Evolutionary conservation across 257 asterid genomes (phyloP).

Genomic region (Schizonepeta tenuifolia): DNA sequence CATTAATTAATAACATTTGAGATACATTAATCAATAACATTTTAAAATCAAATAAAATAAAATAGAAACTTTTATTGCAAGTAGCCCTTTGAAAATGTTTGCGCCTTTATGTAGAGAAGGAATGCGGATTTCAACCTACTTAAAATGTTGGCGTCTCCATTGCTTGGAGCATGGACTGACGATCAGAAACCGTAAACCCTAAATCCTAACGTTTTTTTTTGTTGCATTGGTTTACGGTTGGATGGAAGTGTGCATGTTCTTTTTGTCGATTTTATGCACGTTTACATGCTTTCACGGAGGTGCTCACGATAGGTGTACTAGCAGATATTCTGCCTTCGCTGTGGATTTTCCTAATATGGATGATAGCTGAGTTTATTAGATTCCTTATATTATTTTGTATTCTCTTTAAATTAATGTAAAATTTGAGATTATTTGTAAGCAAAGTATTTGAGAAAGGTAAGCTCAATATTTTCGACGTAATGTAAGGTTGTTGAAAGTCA

Average conservation of each 20-base stretch:
- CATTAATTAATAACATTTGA: too few relatives aligned
- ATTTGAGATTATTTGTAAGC: not conserved
- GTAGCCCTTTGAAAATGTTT: conserved; percentile 3
- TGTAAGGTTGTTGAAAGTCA: too few relatives aligned
- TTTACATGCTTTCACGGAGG: conserved; percentile 5
- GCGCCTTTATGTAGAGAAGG: conserved; percentile 10
- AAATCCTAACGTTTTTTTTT: not conserved
- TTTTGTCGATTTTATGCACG: not conserved
- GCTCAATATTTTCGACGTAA: not conserved
- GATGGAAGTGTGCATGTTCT: not conserved
- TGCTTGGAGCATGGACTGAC: conserved; percentile 1
- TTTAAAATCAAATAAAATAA: too few relatives aligned
- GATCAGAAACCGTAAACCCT: not conserved
- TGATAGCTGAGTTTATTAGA: conserved; percentile 16
- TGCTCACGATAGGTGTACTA: not conserved
- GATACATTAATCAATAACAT: not conserved
- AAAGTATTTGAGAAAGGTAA: not conserved
- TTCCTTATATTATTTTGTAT: too few relatives aligned
- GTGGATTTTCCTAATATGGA: not conserved
- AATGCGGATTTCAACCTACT: not conserved
- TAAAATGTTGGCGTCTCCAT: not conserved
- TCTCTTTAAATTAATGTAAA: conserved; percentile 3
- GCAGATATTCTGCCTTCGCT: not conserved
- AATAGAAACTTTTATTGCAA: not conserved
- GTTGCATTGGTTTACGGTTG: not conserved